Evolutionary conservation across 805 yeast species (phyloP), one percentile per base, ranked within the genome.

Genomic region (Kuraishia floccosa): DNA sequence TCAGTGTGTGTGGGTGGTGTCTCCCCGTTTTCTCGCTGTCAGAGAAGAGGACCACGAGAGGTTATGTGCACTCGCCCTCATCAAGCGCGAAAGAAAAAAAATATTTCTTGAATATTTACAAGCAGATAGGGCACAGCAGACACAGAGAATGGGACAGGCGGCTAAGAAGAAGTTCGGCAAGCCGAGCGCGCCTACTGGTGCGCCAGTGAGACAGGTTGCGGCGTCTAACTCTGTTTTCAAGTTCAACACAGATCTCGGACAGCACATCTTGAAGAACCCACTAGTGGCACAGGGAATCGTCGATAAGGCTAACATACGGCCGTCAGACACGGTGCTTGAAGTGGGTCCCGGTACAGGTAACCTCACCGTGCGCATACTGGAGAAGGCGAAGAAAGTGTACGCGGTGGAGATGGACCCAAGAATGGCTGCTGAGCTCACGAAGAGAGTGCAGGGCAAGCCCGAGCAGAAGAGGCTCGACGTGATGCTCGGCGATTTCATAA

Each of bases 281-380:
- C 64, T 87, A 33, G 91, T 91, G 18, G 97, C 98, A 5, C 97
- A 91, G 53, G 97, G 96, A 11, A 91, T 91, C 52, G 98, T 91
- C 12, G 97, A 91, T 52, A 89, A 89, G 49, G 97, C 98, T 2
- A 80, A 75, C 24, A 80, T 91, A 33, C 80, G 76, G 46, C 96
- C 97, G 3, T 78, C 93, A 19, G 98, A 91, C 50, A 74, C 76
- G 6, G 97, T 91, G 2, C 63, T 91, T 25, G 98, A 91, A 61
- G 95, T 91, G 31, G 98, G 98, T 46, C 98, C 98, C 3, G 98
- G 98, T 73, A 91, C 98, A 0, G 98, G 98, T 62, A 91, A 91
- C 48, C 66, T 91, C 58, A 91, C 98, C 0, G 94, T 89, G 23
- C 68, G 93, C 38, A 91, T 91, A 23, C 57, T 91, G 33, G 96